Evolutionary conservation across 2,329 filamentous ascomycete genomes (phyloP), one percentile per base, ranked within the genome.

Genomic region (Sporothrix brunneoviolacea): DNA sequence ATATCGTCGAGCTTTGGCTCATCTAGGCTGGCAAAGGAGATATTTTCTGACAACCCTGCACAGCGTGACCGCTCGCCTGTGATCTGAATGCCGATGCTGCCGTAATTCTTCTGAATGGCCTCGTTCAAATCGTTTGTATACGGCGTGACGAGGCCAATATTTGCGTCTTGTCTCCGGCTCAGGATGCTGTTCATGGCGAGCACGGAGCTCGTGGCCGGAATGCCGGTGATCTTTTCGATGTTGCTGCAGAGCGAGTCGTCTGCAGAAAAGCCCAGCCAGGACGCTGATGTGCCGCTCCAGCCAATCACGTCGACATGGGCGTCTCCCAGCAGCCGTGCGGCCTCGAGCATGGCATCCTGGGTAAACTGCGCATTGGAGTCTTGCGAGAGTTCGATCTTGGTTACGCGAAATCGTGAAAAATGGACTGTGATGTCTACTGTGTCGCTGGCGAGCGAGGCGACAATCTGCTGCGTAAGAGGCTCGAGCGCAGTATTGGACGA

Each of bases 401-500:
- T 68, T 12, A 72, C 68, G 13, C 60, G 58, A 52, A 72, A 69
- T 37, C 70, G 67, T 10, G 69, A 67, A 60, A 70, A 72, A 59
- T 72, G 70, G 8, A 66, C 68, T 3, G 64, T 67, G 18, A 71
- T 59, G 13, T 59, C 55, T 3, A 62, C 56, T 1, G 19, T 18
- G 12, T 19, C n/a, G 22, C 16, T 21, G 28, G n/a, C 18, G 15
- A 69, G 59, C 15, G 56, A 56, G 15, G 60, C 54, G 41, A 71
- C 50, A 41, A 72, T 65, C 30, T 62, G 60, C 21, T 61, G 60
- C 7, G 69, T 70, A 13, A 72, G 61, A 9, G 69, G 68, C 56
- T 73, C 70, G 16, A 72, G 62, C 3, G 64, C 63, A 10, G 69
- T 73, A 57, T 72, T 72, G 47, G 70, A 71, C 35, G 65, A 69